These are phyloP conservation scores for Bryopsis sp. DNA, from an alignment of 139 green algal species.

Conservation along the genomic window DNA sequence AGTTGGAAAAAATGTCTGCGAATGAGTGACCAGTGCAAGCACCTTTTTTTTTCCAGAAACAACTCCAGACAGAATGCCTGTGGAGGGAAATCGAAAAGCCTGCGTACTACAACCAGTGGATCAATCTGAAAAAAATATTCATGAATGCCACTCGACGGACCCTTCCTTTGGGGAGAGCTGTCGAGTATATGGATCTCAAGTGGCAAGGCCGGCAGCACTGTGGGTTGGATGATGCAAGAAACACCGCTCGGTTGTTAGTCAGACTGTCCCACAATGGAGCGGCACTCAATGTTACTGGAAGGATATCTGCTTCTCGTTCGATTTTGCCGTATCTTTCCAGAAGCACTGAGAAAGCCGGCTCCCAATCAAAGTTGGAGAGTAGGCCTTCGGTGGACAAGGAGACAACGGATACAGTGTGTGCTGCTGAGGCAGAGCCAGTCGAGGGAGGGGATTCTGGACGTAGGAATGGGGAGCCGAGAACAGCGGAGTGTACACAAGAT, in stretches of 20 bases:
- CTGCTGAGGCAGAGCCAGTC: too few relatives aligned
- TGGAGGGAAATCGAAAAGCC: slow-evolving; percentile 47
- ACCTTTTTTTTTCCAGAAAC: slow-evolving; percentile 24
- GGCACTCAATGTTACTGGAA: slow-evolving; percentile 31
- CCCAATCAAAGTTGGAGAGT: too few relatives aligned
- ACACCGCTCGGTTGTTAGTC: slow-evolving; percentile 37
- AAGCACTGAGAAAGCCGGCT: too few relatives aligned
- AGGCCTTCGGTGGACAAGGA: too few relatives aligned
- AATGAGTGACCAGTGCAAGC: too few relatives aligned
- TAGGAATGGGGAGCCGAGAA: too few relatives aligned
- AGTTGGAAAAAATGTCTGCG: too few relatives aligned
- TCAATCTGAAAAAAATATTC: slow-evolving; percentile 48
- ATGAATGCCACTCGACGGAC: slow-evolving; percentile 15
- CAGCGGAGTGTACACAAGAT: too few relatives aligned
- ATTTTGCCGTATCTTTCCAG: too few relatives aligned
- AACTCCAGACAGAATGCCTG: slow-evolving; percentile 45
- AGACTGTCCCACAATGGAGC: slow-evolving; percentile 33
- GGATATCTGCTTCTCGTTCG: too few relatives aligned
- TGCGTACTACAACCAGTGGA: slow-evolving; percentile 47
- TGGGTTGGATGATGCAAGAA: slow-evolving; percentile 46
- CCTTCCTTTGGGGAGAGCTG: slow-evolving; percentile 22
- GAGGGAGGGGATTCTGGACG: too few relatives aligned
- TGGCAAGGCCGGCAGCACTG: slow-evolving; percentile 43
- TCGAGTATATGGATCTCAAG: slow-evolving; percentile 20
- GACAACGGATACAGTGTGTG: too few relatives aligned